A percentile compares a stretch with the other conserved stretches of the same genome.
These are phyloP conservation scores for Trichocomaceae sp. DNA, from an alignment of 2,329 filamentous ascomycete genomes.

Conservation along the genomic window DNA sequence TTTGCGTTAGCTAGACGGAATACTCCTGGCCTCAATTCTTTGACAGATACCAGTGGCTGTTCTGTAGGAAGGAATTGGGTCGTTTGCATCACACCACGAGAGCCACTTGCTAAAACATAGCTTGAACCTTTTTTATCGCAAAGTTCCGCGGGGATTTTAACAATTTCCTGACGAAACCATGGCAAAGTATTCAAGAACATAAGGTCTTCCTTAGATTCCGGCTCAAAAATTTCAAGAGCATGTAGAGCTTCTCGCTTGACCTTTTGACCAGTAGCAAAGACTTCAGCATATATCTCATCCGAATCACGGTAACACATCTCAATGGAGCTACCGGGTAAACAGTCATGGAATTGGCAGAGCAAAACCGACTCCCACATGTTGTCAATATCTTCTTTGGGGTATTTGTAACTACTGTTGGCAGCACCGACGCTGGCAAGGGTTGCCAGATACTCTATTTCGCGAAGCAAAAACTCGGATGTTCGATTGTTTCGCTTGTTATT, in stretches of 20 bases:
- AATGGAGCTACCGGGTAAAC: constrained; percentile 87
- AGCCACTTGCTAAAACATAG: constrained; percentile 44
- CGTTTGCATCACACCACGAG: constrained; percentile 40
- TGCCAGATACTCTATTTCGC: constrained; percentile 80
- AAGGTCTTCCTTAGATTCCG: constrained; percentile 39
- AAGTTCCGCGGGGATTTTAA: constrained; percentile 51
- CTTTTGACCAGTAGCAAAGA: constrained; percentile 70
- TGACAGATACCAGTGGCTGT: constrained; percentile 38
- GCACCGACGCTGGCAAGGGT: constrained; percentile 70
- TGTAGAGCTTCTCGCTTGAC: constrained; percentile 64
- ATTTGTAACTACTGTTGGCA: constrained; percentile 62
- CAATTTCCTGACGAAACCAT: constrained; percentile 72
- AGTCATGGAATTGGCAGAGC: constrained; percentile 96
- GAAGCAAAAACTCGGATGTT: constrained; percentile 73
- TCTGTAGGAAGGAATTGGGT: constrained; percentile 21
- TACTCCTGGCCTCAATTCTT: constrained; percentile 51
- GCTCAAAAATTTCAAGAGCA: constrained; percentile 57
- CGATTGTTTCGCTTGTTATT: constrained; percentile 97
- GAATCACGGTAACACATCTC: constrained; percentile 99
- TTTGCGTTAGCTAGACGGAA: constrained; percentile 76
- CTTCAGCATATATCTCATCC: constrained; percentile 75
- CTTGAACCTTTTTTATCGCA: constrained; percentile 19
- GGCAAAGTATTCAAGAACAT: constrained; percentile 77
- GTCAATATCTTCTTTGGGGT: constrained; percentile 90
- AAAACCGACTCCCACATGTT: constrained; percentile 90